Evolutionary conservation across 768 basidiomycete species (phyloP), one percentile per base, ranked within the genome.

Genomic region (Pisolithus orientalis): DNA sequence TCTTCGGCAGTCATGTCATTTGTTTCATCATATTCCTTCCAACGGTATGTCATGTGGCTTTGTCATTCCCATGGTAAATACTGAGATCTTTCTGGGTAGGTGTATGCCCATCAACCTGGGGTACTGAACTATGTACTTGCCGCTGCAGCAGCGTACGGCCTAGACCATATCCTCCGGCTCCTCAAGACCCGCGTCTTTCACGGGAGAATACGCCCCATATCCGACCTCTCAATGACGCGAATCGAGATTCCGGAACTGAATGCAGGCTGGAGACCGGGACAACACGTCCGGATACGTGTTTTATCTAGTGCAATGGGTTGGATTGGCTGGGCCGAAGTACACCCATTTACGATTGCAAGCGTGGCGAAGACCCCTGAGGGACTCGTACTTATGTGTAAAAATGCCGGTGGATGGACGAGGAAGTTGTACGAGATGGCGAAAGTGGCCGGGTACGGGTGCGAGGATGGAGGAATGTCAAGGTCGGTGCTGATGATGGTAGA

Each of bases 261-360:
- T 44, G 66, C 70, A 0, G 82, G 82, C 17, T 84, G 82, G 82
- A 68, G 80, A 29, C 71, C 79, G 0, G 81, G 83, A 3, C 82
- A 84, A 59, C 80, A 84, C 59, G 78, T 84, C 42, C 75, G 82
- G 44, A 54, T 84, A 28, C 68, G 78, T 40, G 67, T 78, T 0
- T 65, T 79, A 1, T 65, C 66, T 9, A 58, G 71, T n/a, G 70
- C 65, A 21, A 70, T 71, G 68, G 70, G 75, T 2, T 60, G 64
- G 62, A 51, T 64, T 10, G 70, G 68, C 16, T 72, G 74, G 69
- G 59, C 69, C 24, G 76, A 80, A 56, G 60, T 58, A 3, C 82
- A 83, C 54, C 80, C 80, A 0, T 82, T 80, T 60, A 76, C 80
- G 4, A 76, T 80, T 43, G 75, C 78, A 9, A 74, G 63, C 38